Evolutionary conservation across 164 flowering plant genomes (phyloP).

Genomic region (Dillenia turbinata): DNA sequence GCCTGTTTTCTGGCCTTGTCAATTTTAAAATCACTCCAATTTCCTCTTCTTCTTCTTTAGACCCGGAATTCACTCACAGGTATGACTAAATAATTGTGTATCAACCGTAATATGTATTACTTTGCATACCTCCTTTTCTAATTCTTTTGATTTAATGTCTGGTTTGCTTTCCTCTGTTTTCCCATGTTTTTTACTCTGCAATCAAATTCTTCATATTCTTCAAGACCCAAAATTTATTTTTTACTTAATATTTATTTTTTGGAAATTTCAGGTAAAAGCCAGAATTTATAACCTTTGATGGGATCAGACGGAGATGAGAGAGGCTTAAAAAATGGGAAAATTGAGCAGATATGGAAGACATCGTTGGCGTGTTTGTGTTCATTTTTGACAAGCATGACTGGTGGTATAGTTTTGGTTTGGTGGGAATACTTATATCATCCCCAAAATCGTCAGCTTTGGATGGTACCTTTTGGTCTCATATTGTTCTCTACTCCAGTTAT

Average conservation of each 20-base stretch:
- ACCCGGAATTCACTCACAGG: no score
- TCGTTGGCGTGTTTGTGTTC: constrained; percentile 12
- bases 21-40: no score
- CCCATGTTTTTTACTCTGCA: no score
- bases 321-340: not conserved
- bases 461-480: constrained; percentile 43
- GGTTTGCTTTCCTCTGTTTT: no score
- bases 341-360: not conserved
- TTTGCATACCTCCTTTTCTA: no score
- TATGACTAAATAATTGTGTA: no score
- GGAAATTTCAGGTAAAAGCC: constrained; percentile 1
- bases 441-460: constrained; percentile 30
- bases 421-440: constrained; percentile 30
- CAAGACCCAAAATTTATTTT: no score
- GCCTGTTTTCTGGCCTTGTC: no score
- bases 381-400: constrained; percentile 16
- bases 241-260: not conserved
- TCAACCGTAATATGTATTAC: no score
- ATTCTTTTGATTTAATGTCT: no score
- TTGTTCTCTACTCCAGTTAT: constrained; percentile 32
- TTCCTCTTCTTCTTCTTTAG: no score
- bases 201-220: no score
- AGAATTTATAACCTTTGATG: constrained; percentile 3
- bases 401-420: constrained; percentile 25
- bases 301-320: constrained; percentile 7